Conservation (phyloP, 441 rosid species). For the Manihot esculenta region DNA sequence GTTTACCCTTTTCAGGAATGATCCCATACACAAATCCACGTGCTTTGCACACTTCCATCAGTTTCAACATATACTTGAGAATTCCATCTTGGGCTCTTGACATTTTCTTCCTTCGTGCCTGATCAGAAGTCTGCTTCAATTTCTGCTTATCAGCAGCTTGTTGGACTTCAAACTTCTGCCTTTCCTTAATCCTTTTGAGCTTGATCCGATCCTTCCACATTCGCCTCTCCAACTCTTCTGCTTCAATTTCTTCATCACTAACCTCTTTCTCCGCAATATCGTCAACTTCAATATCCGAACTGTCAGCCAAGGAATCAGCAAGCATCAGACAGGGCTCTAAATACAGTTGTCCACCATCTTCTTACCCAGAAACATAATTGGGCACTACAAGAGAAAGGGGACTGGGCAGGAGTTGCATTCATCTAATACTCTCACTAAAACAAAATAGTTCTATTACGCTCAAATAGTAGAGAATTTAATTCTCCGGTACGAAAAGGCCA, state of each 20-base stretch:
- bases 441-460: neutral
- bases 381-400: neutral
- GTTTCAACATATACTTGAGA: slow-evolving; percentile 96
- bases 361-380: neutral
- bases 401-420: neutral
- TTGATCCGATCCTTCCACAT: slow-evolving; percentile 97
- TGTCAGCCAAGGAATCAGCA: slow-evolving; percentile 33
- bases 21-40: slow-evolving; percentile 97
- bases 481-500: neutral
- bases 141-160: slow-evolving; percentile 67
- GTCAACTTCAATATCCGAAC: slow-evolving; percentile 69
- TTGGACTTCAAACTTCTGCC: slow-evolving; percentile 56
- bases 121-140: slow-evolving; percentile 74
- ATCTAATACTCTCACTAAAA: neutral
- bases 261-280: slow-evolving; percentile 93
- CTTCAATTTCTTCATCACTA: slow-evolving; percentile 96
- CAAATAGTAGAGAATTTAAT: neutral
- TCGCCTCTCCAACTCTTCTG: slow-evolving; percentile 79
- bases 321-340: slow-evolving; percentile 18
- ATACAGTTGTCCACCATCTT: neutral
- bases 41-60: slow-evolving; percentile 98
- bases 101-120: slow-evolving; percentile 98
- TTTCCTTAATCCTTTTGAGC: slow-evolving; percentile 80
- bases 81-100: slow-evolving; percentile 99
- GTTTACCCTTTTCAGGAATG: slow-evolving; percentile 96